Percentiles rank a stretch among this genome's conserved stretches.
Conservation (phyloP, 805 yeast genomes). For the Pichia heedii region DNA sequence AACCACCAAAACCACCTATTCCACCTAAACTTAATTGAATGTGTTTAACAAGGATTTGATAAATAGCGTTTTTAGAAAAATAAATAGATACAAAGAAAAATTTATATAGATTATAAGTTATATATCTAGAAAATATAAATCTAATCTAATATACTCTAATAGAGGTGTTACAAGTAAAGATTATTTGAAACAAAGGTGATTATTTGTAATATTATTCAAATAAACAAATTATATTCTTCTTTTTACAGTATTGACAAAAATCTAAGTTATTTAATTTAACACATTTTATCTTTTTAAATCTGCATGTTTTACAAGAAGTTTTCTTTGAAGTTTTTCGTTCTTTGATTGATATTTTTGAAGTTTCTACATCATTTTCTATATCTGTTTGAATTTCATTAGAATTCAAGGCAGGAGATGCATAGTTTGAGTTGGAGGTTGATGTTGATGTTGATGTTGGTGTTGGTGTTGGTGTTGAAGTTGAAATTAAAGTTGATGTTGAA, state of each 20-base stretch:
- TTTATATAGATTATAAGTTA: neutral
- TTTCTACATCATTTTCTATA: neutral
- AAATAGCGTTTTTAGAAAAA: neutral
- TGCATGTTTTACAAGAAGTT: constrained; percentile 27
- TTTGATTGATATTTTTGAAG: neutral
- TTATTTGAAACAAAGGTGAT: neutral
- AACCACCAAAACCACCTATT: constrained; percentile 9
- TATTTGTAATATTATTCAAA: constrained; percentile 33
- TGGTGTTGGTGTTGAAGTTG: neutral
- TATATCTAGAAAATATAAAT: neutral
- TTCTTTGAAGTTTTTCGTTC: constrained; percentile 21
- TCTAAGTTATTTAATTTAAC: constrained; percentile 20
- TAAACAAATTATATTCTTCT: constrained; percentile 30
- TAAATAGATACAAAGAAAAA: neutral
- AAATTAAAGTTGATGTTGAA: constrained; percentile 2
- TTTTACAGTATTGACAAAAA: constrained; percentile 23
- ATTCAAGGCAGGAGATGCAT: no score
- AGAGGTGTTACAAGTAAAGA: neutral
- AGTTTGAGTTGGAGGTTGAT: no score
- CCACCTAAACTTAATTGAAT: no score
- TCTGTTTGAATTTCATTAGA: neutral
- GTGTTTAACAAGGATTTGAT: no score
- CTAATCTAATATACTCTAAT: no score
- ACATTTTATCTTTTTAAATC: constrained; percentile 29
- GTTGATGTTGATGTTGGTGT: neutral